Evolutionary conservation across 768 basidiomycete genomes (phyloP).

Genomic region (Tephrocybe sp.): DNA sequence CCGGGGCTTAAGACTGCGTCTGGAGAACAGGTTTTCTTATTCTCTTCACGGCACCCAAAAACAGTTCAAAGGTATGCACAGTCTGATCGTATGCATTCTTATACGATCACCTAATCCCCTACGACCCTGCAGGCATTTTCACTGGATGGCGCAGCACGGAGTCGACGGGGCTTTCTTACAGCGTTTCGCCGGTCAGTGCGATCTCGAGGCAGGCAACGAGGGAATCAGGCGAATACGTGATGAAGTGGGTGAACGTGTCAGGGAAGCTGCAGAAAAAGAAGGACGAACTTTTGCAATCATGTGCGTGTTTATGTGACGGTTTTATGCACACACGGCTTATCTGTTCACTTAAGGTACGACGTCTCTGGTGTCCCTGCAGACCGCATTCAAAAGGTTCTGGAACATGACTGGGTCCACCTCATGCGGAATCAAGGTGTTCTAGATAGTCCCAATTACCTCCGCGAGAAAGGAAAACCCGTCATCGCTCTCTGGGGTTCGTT

Average conservation of each 20-base stretch:
- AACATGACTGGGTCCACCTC: slow-evolving; percentile 76
- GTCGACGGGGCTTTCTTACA: slow-evolving; percentile 84
- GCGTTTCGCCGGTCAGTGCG: slow-evolving; percentile 71
- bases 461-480: slow-evolving; percentile 68
- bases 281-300: slow-evolving; percentile 85
- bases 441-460: slow-evolving; percentile 73
- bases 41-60: slow-evolving; percentile 75
- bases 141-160: slow-evolving; percentile 82
- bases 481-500: slow-evolving; percentile 68
- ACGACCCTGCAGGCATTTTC: slow-evolving; percentile 52
- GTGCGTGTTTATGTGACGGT: slow-evolving; percentile 40
- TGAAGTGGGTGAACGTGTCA: slow-evolving; percentile 67
- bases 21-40: slow-evolving; percentile 66
- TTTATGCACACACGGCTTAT: slow-evolving; percentile 5
- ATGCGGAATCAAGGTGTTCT: slow-evolving; percentile 58
- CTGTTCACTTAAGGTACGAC: slow-evolving; percentile 64
- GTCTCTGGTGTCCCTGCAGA: slow-evolving; percentile 75
- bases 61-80: slow-evolving; percentile 60
- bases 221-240: slow-evolving; percentile 67
- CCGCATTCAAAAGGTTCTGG: slow-evolving; percentile 63
- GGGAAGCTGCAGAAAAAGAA: slow-evolving; percentile 77
- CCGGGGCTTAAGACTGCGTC: slow-evolving; percentile 60
- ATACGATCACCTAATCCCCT: neutral
- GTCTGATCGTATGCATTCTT: neutral
- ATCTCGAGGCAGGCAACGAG: slow-evolving; percentile 52